phyloP scores from a whole-genome alignment of 176 grass and related monocot species.

The Zoysia japonica region DNA sequence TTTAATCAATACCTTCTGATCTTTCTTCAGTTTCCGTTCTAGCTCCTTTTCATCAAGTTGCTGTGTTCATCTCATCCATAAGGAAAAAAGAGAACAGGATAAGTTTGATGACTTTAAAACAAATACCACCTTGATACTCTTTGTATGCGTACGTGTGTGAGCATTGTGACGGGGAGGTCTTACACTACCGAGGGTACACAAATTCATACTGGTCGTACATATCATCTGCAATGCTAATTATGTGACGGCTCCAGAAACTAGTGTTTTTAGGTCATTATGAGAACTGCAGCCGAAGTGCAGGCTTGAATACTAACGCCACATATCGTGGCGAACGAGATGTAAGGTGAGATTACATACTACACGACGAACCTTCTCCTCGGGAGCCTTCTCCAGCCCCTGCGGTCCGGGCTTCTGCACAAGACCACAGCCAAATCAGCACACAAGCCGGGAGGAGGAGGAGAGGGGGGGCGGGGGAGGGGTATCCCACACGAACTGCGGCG shows the following conservation, averaged over 20 bases:
- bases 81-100: neutral
- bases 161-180: neutral
- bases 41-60: constrained; percentile 64
- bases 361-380: constrained; percentile 26
- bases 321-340: neutral
- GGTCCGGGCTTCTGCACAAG: constrained; percentile 15
- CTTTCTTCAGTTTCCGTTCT: constrained; percentile 73
- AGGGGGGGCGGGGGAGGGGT: neutral
- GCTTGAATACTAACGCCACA: neutral
- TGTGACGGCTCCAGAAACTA: neutral
- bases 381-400: constrained; percentile 14
- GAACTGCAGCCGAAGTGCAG: neutral
- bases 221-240: neutral
- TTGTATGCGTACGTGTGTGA: neutral
- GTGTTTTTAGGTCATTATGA: neutral
- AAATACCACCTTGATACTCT: neutral
- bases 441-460: neutral
- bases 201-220: neutral
- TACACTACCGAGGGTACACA: neutral
- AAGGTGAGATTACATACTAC: too few relatives aligned
- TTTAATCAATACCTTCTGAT: constrained; percentile 56
- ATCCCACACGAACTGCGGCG: neutral
- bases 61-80: neutral
- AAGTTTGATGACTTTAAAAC: neutral
- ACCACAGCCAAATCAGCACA: constrained; percentile 1